These are phyloP conservation scores for Wickerhamiella australiensis DNA, from an alignment of 805 yeast species.

Conservation along the genomic window DNA sequence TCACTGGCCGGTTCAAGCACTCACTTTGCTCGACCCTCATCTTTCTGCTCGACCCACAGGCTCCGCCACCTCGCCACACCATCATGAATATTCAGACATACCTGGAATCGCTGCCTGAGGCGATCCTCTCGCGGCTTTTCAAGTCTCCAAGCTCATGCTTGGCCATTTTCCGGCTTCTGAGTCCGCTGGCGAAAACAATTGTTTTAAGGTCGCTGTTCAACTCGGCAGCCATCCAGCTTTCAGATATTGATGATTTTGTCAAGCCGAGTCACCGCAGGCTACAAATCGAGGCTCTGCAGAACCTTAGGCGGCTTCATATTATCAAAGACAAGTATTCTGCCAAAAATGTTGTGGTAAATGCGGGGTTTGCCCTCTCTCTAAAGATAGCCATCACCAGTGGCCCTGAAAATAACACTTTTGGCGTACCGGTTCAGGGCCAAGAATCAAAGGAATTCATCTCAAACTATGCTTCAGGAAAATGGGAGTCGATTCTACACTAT, in stretches of 20 bases:
- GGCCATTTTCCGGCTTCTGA: constrained; percentile 80
- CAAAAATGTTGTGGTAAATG: constrained; percentile 46
- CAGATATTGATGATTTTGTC: constrained; percentile 67
- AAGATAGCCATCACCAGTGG: constrained; percentile 79
- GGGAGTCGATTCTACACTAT: constrained; percentile 93
- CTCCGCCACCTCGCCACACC: background rate
- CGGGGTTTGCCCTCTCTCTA: constrained; percentile 62
- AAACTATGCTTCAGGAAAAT: constrained; percentile 67
- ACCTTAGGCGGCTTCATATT: constrained; percentile 64
- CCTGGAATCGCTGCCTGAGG: constrained; percentile 77
- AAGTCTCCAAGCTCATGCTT: constrained; percentile 88
- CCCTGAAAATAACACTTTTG: constrained; percentile 54
- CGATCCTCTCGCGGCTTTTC: constrained; percentile 71
- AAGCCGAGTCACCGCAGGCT: constrained; percentile 40
- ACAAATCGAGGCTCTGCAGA: constrained; percentile 66
- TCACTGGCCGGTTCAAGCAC: no score
- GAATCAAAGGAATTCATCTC: constrained; percentile 55
- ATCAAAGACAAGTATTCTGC: constrained; percentile 43
- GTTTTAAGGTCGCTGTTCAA: constrained; percentile 78
- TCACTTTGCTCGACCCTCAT: background rate
- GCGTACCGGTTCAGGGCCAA: constrained; percentile 48
- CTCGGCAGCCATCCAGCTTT: constrained; percentile 55
- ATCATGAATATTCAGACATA: constrained; percentile 54
- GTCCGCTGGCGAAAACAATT: constrained; percentile 78
- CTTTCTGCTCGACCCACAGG: background rate